Evolutionary conservation across 2,329 filamentous ascomycete species (phyloP).

Genomic region (Allantophomopsis cytisporea): DNA sequence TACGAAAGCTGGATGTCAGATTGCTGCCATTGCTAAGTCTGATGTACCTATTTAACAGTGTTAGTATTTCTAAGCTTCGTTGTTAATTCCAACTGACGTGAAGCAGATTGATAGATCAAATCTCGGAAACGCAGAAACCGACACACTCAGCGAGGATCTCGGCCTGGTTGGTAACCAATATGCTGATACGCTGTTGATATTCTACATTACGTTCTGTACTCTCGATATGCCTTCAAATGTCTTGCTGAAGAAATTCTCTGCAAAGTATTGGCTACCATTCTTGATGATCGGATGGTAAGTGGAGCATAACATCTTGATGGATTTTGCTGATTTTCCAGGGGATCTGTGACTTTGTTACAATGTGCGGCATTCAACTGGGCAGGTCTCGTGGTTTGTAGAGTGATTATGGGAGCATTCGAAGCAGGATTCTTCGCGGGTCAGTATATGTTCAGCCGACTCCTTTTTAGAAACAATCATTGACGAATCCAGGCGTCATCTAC

Average conservation of each 20-base stretch:
- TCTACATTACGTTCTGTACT: conserved; percentile 41
- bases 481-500: conserved; percentile 28
- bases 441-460: too few relatives aligned
- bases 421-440: conserved; percentile 34
- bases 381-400: too few relatives aligned
- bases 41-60: too few relatives aligned
- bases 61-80: too few relatives aligned
- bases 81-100: too few relatives aligned
- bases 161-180: conserved; percentile 16
- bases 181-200: conserved; percentile 17
- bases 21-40: too few relatives aligned
- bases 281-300: conserved; percentile 33
- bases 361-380: too few relatives aligned
- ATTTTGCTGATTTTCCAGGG: conserved; percentile 29
- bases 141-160: conserved; percentile 15
- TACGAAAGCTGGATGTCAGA: too few relatives aligned
- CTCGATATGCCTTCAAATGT: conserved; percentile 44
- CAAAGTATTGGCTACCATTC: conserved; percentile 22
- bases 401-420: conserved; percentile 19
- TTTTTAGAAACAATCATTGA: too few relatives aligned
- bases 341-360: conserved; percentile 27
- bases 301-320: conserved; percentile 28
- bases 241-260: conserved; percentile 31
- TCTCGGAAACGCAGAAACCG: conserved; percentile 18
- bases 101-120: conserved; percentile 25